Evolutionary conservation across 345 rosid genomes (phyloP), one percentile per base, ranked within the genome.

Genomic region (Luvunga scandens): DNA sequence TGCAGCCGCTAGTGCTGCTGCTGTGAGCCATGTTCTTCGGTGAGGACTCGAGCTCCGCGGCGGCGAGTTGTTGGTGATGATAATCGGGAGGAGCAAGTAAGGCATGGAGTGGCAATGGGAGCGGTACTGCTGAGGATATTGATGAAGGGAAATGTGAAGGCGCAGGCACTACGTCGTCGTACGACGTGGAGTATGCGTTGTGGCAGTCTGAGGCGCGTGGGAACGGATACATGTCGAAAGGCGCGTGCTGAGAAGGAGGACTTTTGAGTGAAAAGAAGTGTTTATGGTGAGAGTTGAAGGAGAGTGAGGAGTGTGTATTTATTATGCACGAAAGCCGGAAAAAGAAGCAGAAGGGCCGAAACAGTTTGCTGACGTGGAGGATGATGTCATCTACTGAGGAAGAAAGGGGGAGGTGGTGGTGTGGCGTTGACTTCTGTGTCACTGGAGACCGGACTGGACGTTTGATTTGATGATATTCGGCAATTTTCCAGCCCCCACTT

Each of bases 341-440:
- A 7, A 27, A 21, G 34, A 42, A 28, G 65, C 18, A n/a, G 9
- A 18, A 34, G 4, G 30, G 16, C 5, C 50, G 16, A 45, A 53
- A 5, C 18, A 48, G 71, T 75, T 75, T 38, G 80, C 38, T 85
- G 90, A 87, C 86, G 90, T 84, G 84, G 82, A 28, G 0, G 25
- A 34, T 85, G 80, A 86, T 79, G 82, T 82, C 82, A 80, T 81
- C 59, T 0, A 5, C 12, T 74, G 13, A 75, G 82, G 69, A 64
- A 19, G 62, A 7, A 62, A 5, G 18, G 45, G 65, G 7, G 18
- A 0, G 13, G 50, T 0, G 50, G 18, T 10, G 4, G 1, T 10
- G 48, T 12, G 50, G 77, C 83, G 94, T 89, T 90, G 94, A 90
- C 92, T 76, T 78, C 25, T 33, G 42, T 69, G 30, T 61, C 66